phyloP scores from a whole-genome alignment of 495 filamentous ascomycete genomes.

The Penicillium verhagenii region DNA sequence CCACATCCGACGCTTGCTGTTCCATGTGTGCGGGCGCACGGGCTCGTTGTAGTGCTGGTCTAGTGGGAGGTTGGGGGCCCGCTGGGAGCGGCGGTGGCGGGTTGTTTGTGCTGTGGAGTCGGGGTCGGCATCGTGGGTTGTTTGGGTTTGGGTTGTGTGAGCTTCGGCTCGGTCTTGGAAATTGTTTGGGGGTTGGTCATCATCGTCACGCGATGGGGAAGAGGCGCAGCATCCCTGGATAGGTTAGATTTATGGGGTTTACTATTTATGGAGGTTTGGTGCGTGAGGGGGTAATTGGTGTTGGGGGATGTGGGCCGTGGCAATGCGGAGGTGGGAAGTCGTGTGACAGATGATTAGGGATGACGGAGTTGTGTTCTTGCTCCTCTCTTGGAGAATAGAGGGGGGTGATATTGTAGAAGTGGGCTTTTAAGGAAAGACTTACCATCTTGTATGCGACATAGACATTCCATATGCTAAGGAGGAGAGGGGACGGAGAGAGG shows the following conservation, averaged over 20 bases:
- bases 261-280: neutral
- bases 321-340: neutral
- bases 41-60: conserved; percentile 52
- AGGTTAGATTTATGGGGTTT: neutral
- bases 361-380: neutral
- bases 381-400: neutral
- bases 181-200: conserved; percentile 16
- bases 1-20: conserved; percentile 52
- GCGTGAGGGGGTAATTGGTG: neutral
- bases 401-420: neutral
- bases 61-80: conserved; percentile 26
- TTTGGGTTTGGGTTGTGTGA: conserved; percentile 2
- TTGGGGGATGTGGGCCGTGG: neutral
- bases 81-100: conserved; percentile 13
- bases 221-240: conserved; percentile 44
- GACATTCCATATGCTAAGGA: conserved; percentile 18
- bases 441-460: conserved; percentile 30
- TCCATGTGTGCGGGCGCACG: conserved; percentile 50
- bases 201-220: conserved; percentile 33
- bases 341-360: neutral
- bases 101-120: conserved; percentile 1
- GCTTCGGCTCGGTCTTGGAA: conserved; percentile 15
- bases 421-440: conserved; percentile 11
- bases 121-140: conserved; percentile 8
- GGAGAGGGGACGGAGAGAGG: conserved; percentile 12